Base-by-base conservation (phyloP, 2,329 filamentous ascomycete species). In the Ciborinia camelliae region DNA sequence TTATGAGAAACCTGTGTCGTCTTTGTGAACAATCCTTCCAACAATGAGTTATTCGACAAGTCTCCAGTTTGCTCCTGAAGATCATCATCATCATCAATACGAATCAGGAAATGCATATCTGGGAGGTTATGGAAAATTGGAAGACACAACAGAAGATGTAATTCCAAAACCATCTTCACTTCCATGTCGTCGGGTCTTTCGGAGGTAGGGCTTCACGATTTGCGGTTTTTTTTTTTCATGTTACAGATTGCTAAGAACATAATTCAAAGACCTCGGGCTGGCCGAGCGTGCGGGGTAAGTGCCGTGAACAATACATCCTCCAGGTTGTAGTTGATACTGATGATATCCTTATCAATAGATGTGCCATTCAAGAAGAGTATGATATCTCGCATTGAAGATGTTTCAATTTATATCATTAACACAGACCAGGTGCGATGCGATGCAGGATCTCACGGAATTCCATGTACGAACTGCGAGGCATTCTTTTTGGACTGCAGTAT, bases 401-500 rank as follows among this genome's bases (percentile, higher is more conserved):
- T 26, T 20, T 60, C 10, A 6, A 43, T 28, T 15, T 37, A 28
- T 18, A 50, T 47, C 23, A 67, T 67, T 73, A 59, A 72, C 72
- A 43, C 23, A 7, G 18, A 47, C 52, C 73, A 98, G 92, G 94
- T 98, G 67, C 91, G 95, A 79, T 99, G 95, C 81, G 95, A 99
- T 82, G 95, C 95, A 73, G 95, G 95, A 66, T 97, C 91, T 75
- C 83, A 97, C 72, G 95, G 95, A 68, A 92, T 97, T 48, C 95
- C 95, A 45, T 99, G 95, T 83, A 99, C 95, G 72, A 99, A 99
- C 78, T 99, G 95, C 76, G 93, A 97, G 69, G 95, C 95, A 73
- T 99, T 99, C 79, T 90, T 90, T 72, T 97, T 99, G 76, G 95
- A 98, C 81, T 99, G 95, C 81, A 92, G 91, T 77, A 98, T 99